Evolutionary conservation across 1,139 yeast genomes (phyloP).

Genomic region (Saccharomyces hybrid): DNA sequence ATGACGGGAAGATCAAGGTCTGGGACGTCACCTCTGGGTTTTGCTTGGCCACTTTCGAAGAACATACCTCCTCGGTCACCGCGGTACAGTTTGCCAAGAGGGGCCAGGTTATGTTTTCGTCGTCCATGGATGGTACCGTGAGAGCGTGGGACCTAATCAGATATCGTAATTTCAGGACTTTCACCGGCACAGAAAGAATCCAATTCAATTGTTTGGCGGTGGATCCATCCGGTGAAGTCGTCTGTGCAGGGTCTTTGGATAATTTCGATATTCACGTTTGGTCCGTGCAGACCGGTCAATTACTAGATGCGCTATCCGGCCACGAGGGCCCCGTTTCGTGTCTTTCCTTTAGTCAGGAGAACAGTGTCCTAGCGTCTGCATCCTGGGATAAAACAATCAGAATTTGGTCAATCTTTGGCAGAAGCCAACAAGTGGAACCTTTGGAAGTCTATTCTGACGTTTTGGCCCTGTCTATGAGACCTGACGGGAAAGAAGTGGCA

Average conservation of each 20-base stretch:
- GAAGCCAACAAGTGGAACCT: slow-evolving; percentile 84
- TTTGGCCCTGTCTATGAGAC: slow-evolving; percentile 75
- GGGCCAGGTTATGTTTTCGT: slow-evolving; percentile 84
- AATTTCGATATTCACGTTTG: slow-evolving; percentile 87
- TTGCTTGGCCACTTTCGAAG: slow-evolving; percentile 84
- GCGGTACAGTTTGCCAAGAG: slow-evolving; percentile 75
- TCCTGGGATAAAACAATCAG: slow-evolving; percentile 96
- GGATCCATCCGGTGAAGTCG: slow-evolving; percentile 95
- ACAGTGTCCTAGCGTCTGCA: slow-evolving; percentile 74
- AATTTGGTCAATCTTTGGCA: slow-evolving; percentile 85
- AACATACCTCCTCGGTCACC: slow-evolving; percentile 84
- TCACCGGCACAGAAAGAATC: slow-evolving; percentile 81
- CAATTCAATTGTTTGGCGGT: slow-evolving; percentile 88
- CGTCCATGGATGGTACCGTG: slow-evolving; percentile 93
- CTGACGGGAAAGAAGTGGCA: slow-evolving; percentile 86
- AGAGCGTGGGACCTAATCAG: slow-evolving; percentile 95
- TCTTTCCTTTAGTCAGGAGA: slow-evolving; percentile 76
- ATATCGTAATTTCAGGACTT: slow-evolving; percentile 88
- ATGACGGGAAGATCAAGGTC: slow-evolving; percentile 92
- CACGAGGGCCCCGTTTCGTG: slow-evolving; percentile 95
- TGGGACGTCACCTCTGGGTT: slow-evolving; percentile 96
- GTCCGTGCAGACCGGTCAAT: slow-evolving; percentile 95
- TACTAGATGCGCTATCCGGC: slow-evolving; percentile 79
- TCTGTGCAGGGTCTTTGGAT: slow-evolving; percentile 90
- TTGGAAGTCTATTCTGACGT: slow-evolving; percentile 80